Base-by-base conservation (phyloP, 2,329 filamentous ascomycete genomes). In the Ampelomyces quisqualis region DNA sequence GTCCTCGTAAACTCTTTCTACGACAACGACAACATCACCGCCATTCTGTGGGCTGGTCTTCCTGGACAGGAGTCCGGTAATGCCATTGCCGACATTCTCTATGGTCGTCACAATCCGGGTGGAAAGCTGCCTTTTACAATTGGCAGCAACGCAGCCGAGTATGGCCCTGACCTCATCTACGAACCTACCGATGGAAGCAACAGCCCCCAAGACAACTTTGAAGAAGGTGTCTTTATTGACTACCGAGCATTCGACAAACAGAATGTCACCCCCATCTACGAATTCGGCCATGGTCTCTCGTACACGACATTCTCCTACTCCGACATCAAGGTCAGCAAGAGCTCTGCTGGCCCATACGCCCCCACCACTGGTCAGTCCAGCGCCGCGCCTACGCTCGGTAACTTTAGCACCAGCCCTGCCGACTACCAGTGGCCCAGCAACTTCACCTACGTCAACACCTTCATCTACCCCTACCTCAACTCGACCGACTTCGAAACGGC, bases 1-100 rank as follows among this genome's bases (percentile, higher is more conserved):
- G 86, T 94, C 4, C 72, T 94, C 1, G 70, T 96, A 17, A 80
- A 82, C 9, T 80, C 88, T 7, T 91, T 83, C 77, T 83, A 86
- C 57, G 71, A 86, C 37, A 83, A 82, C 67, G 79, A 81, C 23
- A 95, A 95, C 67, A 77, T 95, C 34, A 90, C 87, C 1, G 89
- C 88, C 26, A 89, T 95, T 38, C 65, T 95, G 2, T 93, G 85
- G 63, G 88, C 88, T 22, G 86, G 87, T 57, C 70, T 90, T 13
- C 88, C 89, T 0, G 90, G 90, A 8, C 85, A 95, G 63, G 86
- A 95, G 65, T 86, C 84, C 15, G 89, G 90, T 34, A 87, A 90
- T 60, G 78, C 85, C 2, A 80, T 95, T 39, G 79, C 80, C 8
- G 88, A 94, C 55, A 77, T 95, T n/a, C 80, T 95, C 8, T 95